phyloP scores from a whole-genome alignment of 352 stramenopile species.

The Vaucheria bursata region DNA sequence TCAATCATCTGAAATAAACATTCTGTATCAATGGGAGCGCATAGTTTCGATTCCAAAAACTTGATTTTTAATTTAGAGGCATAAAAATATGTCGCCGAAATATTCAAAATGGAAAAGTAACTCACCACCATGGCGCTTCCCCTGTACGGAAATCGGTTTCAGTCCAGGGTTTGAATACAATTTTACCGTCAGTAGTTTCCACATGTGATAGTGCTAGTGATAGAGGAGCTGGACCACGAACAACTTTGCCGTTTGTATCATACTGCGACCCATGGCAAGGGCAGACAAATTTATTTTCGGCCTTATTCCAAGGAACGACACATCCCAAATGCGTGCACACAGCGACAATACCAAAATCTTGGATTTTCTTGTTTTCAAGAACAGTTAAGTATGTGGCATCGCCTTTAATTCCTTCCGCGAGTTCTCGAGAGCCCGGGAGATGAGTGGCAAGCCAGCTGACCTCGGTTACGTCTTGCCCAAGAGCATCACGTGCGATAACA shows the following conservation, averaged over 20 bases:
- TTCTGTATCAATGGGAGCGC: no score
- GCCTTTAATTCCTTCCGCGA: slow-evolving; percentile 68
- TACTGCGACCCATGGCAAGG: slow-evolving; percentile 77
- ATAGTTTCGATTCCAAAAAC: no score
- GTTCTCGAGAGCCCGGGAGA: slow-evolving; percentile 56
- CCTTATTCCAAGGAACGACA: slow-evolving; percentile 71
- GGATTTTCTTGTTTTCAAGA: slow-evolving; percentile 67
- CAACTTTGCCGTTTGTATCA: slow-evolving; percentile 61
- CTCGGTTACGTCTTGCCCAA: slow-evolving; percentile 65
- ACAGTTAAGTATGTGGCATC: slow-evolving; percentile 67
- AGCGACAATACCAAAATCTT: slow-evolving; percentile 67
- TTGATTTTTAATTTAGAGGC: no score
- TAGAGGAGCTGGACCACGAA: slow-evolving; percentile 67
- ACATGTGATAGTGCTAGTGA: slow-evolving; percentile 64
- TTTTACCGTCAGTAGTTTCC: slow-evolving; percentile 58
- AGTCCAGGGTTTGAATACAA: slow-evolving; percentile 67
- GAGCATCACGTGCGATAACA: slow-evolving; percentile 61
- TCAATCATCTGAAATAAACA: no score
- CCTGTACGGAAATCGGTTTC: slow-evolving; percentile 74
- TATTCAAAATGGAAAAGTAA: no score
- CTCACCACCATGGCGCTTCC: slow-evolving; percentile 65
- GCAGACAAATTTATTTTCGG: slow-evolving; percentile 77
- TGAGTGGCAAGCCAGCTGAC: slow-evolving; percentile 65
- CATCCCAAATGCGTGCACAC: slow-evolving; percentile 77
- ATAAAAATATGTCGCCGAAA: no score